Percentiles rank a stretch among this genome's conserved stretches.
Conservation (phyloP, 495 filamentous ascomycete species). For the Penicillium fimorum region DNA sequence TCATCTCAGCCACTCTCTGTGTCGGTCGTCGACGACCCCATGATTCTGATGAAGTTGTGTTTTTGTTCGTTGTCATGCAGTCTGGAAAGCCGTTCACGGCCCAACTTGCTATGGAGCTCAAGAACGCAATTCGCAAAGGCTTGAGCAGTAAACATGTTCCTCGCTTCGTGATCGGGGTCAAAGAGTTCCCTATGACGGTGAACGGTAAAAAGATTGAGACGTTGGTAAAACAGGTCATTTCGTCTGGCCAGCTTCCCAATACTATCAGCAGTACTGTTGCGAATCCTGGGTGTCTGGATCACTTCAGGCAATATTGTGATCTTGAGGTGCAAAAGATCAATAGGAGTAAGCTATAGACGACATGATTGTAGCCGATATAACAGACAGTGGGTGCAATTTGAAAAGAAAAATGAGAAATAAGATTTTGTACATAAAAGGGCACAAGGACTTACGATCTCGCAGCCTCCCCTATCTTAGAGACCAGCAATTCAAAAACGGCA, state of each 20-base stretch:
- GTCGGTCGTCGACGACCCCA: slow-evolving; percentile 64
- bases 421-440: no score
- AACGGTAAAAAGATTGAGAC: slow-evolving; percentile 81
- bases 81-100: slow-evolving; percentile 52
- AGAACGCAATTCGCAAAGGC: slow-evolving; percentile 56
- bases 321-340: slow-evolving; percentile 6
- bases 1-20: slow-evolving; percentile 62
- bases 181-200: slow-evolving; percentile 71
- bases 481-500: slow-evolving; percentile 2
- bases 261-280: slow-evolving; percentile 25
- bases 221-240: slow-evolving; percentile 72
- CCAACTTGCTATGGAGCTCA: slow-evolving; percentile 55
- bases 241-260: slow-evolving; percentile 22
- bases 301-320: slow-evolving; percentile 19
- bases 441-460: slow-evolving; percentile 2
- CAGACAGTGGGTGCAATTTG: no score
- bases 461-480: slow-evolving; percentile 13
- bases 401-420: no score
- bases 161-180: slow-evolving; percentile 67
- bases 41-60: slow-evolving; percentile 66
- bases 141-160: slow-evolving; percentile 69
- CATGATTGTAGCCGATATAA: no score
- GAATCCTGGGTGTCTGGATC: slow-evolving; percentile 18
- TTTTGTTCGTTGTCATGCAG: slow-evolving; percentile 71
- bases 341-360: slow-evolving; percentile 16